A percentile compares a stretch with the other conserved stretches of the same genome.
Conservation (phyloP, 805 yeast genomes). For the Ogataea chonburiensis region DNA sequence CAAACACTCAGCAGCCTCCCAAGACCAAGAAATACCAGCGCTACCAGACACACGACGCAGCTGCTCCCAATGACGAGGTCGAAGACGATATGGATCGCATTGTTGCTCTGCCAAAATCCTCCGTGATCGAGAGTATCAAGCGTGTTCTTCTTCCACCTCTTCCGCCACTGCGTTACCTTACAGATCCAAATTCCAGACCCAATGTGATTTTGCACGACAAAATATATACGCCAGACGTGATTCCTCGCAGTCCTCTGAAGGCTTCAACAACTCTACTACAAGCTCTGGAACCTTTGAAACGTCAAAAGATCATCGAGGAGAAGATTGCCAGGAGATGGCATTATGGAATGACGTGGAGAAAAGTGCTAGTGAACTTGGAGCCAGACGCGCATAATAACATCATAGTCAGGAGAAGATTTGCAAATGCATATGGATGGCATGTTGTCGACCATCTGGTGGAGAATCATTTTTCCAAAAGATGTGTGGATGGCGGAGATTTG, state of each 20-base stretch:
- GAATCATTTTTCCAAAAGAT: conserved; percentile 50
- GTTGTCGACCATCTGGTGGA: conserved; percentile 79
- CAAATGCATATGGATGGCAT: conserved; percentile 95
- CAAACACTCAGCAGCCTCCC: conserved; percentile 25
- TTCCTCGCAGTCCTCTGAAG: conserved; percentile 30
- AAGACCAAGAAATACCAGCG: conserved; percentile 27
- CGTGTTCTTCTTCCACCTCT: conserved; percentile 76
- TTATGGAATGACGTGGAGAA: conserved; percentile 80
- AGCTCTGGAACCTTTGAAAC: conserved; percentile 34
- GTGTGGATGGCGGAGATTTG: conserved; percentile 27
- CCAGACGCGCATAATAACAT: conserved; percentile 97
- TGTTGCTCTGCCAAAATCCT: conserved; percentile 59
- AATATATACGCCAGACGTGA: conserved; percentile 62
- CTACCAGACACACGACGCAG: conserved; percentile 30
- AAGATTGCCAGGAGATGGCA: conserved; percentile 89
- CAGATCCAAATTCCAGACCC: conserved; percentile 59
- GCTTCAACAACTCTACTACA: conserved; percentile 29
- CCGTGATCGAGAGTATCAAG: conserved; percentile 76
- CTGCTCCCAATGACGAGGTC: conserved; percentile 6
- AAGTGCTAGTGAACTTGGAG: conserved; percentile 77
- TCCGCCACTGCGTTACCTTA: conserved; percentile 66
- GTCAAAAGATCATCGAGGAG: conserved; percentile 60
- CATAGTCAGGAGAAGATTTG: conserved; percentile 80
- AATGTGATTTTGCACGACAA: conserved; percentile 80
- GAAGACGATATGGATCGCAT: conserved; percentile 17